Evolutionary conservation across 768 basidiomycete species (phyloP).

Genomic region (Polyporus arcularius): DNA sequence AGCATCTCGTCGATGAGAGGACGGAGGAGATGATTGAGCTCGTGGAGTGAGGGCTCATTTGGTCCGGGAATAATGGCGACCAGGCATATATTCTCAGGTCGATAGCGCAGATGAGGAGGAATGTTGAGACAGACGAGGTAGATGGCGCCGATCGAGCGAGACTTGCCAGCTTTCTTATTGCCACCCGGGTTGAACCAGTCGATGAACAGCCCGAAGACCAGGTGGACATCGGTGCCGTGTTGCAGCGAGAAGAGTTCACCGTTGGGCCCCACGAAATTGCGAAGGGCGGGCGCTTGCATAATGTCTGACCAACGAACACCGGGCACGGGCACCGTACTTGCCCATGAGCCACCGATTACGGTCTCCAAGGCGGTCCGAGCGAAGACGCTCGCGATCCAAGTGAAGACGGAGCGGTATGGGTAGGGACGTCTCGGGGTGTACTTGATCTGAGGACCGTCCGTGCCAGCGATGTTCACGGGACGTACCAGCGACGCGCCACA

Average conservation of each 20-base stretch:
- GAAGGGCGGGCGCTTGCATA: constrained; percentile 8
- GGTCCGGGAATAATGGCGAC: constrained; percentile 46
- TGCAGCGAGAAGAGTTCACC: neutral
- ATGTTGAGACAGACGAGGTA: constrained; percentile 30
- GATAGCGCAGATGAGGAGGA: constrained; percentile 22
- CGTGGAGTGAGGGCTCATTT: constrained; percentile 31
- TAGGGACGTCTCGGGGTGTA: no score
- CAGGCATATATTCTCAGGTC: constrained; percentile 40
- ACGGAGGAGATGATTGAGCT: constrained; percentile 40
- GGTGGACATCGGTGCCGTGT: neutral
- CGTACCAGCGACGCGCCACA: no score
- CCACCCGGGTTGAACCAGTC: constrained; percentile 22
- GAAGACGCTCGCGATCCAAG: no score
- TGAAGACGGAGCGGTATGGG: no score
- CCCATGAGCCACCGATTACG: no score
- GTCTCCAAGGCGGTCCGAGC: no score
- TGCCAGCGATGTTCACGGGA: no score
- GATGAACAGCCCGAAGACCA: constrained; percentile 14
- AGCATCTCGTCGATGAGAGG: constrained; percentile 41
- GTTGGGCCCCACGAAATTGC: constrained; percentile 15
- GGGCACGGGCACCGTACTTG: no score
- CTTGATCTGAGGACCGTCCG: no score
- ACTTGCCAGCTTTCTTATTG: constrained; percentile 8
- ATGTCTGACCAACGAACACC: constrained; percentile 20
- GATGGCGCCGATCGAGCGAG: constrained; percentile 19